These are phyloP conservation scores for Starmerella riodocensis DNA, from an alignment of 805 yeast species.

Conservation along the genomic window DNA sequence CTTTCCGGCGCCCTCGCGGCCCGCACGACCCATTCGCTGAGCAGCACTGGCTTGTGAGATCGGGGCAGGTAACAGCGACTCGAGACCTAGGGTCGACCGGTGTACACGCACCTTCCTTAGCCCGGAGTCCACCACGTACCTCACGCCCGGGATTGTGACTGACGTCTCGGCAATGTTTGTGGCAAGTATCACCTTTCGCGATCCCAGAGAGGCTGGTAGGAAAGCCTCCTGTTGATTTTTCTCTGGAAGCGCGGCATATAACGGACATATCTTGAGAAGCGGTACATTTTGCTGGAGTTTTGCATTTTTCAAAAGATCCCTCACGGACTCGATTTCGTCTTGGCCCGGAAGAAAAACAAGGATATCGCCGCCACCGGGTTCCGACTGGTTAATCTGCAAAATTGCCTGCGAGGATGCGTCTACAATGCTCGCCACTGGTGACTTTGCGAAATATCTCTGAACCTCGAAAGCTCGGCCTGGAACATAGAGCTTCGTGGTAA, in stretches of 20 bases:
- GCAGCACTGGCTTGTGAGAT: slow-evolving; percentile 88
- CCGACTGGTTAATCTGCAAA: slow-evolving; percentile 64
- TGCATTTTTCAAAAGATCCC: slow-evolving; percentile 37
- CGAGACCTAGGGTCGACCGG: slow-evolving; percentile 83
- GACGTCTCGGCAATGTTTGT: slow-evolving; percentile 98
- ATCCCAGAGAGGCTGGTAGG: slow-evolving; percentile 39
- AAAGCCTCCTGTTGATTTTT: slow-evolving; percentile 73
- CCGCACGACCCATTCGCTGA: slow-evolving; percentile 98
- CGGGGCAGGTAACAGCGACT: slow-evolving; percentile 84
- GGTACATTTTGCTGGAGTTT: slow-evolving; percentile 66
- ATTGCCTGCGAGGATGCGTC: slow-evolving; percentile 64
- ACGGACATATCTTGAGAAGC: slow-evolving; percentile 58
- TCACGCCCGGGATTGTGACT: slow-evolving; percentile 85
- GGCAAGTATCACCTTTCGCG: slow-evolving; percentile 73
- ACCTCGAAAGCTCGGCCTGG: slow-evolving; percentile 88
- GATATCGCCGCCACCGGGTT: slow-evolving; percentile 71
- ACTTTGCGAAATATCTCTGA: slow-evolving; percentile 48
- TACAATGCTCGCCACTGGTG: slow-evolving; percentile 66
- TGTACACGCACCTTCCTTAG: slow-evolving; percentile 86
- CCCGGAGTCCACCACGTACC: slow-evolving; percentile 87
- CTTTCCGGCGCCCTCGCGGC: slow-evolving; percentile 89
- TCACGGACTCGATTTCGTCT: slow-evolving; percentile 88
- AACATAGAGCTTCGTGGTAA: slow-evolving; percentile 69
- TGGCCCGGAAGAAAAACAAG: slow-evolving; percentile 90
- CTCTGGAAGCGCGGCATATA: slow-evolving; percentile 90